A percentile compares a stretch with the other conserved stretches of the same genome.
phyloP scores from a whole-genome alignment of 1,139 yeast species.

The Magnusiomyces ingens region DNA sequence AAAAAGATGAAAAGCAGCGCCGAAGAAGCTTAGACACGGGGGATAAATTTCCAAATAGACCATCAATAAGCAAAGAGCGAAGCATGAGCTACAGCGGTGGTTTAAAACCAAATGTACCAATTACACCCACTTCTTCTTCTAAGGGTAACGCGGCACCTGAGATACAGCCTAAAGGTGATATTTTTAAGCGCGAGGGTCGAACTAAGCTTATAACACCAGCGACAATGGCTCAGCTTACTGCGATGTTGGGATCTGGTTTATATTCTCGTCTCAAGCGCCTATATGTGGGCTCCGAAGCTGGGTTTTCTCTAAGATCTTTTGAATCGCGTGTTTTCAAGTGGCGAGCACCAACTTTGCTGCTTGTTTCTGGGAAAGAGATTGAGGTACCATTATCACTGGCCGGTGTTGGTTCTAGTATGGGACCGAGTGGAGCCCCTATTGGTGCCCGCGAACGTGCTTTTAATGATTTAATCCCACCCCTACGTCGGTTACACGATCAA shows the following conservation, averaged over 20 bases:
- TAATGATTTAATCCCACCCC: constrained; percentile 23
- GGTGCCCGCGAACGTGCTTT: constrained; percentile 22
- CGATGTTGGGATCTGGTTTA: constrained; percentile 22
- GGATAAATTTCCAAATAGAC: not conserved
- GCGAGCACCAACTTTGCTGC: constrained; percentile 75
- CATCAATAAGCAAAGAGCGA: not conserved
- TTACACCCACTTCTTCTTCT: not conserved
- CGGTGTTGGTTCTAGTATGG: not conserved
- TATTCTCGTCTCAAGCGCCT: constrained; percentile 47
- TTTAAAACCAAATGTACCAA: not conserved
- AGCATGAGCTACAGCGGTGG: too few relatives aligned
- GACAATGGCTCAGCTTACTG: constrained; percentile 39
- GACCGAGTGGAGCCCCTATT: constrained; percentile 8
- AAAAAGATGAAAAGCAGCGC: too few relatives aligned
- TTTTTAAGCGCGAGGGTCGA: constrained; percentile 1
- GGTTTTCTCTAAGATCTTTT: constrained; percentile 81
- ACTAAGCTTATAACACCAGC: constrained; percentile 38
- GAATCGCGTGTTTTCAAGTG: constrained; percentile 83
- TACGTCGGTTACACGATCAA: constrained; percentile 18
- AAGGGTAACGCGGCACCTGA: not conserved
- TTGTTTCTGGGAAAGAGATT: constrained; percentile 55
- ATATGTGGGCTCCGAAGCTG: constrained; percentile 67
- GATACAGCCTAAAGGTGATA: not conserved
- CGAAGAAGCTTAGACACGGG: not conserved
- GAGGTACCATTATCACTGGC: not conserved